phyloP scores from a whole-genome alignment of 116 monocot genomes.

The Zostera marina region DNA sequence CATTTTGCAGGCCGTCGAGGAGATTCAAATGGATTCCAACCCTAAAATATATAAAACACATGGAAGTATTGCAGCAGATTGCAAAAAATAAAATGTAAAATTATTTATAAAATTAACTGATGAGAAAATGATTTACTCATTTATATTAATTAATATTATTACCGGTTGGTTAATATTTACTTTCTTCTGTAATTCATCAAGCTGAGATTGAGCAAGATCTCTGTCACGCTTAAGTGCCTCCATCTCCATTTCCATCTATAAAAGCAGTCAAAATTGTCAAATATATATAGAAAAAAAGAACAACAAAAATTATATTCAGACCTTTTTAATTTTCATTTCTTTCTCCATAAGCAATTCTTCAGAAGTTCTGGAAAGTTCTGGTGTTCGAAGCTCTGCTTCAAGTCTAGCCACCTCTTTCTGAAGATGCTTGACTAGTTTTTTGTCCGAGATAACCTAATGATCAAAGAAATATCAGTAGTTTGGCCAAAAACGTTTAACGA shows the following conservation, averaged over 20 bases:
- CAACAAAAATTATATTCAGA: neutral
- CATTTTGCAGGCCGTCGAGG: constrained; percentile 49
- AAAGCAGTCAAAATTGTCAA: neutral
- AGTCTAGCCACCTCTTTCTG: constrained; percentile 89
- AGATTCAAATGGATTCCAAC: constrained; percentile 41
- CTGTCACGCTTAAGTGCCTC: constrained; percentile 63
- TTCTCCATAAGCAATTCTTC: constrained; percentile 59
- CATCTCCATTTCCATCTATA: constrained; percentile 89
- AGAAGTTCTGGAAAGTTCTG: constrained; percentile 44
- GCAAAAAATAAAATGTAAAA: neutral
- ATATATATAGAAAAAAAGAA: no score
- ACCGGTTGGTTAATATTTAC: constrained; percentile 27
- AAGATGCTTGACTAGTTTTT: constrained; percentile 78
- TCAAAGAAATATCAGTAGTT: neutral
- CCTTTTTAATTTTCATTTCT: constrained; percentile 79
- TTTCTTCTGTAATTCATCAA: constrained; percentile 46
- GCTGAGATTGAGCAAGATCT: constrained; percentile 45
- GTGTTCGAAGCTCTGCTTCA: constrained; percentile 71
- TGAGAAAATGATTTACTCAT: neutral
- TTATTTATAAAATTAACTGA: neutral
- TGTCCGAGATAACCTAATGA: constrained; percentile 68
- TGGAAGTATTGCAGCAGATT: neutral
- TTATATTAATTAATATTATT: neutral
- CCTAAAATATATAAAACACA: constrained; percentile 21
- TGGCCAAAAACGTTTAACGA: neutral